phyloP scores from a whole-genome alignment of 495 filamentous ascomycete genomes.

The Xylaria palmicola region DNA sequence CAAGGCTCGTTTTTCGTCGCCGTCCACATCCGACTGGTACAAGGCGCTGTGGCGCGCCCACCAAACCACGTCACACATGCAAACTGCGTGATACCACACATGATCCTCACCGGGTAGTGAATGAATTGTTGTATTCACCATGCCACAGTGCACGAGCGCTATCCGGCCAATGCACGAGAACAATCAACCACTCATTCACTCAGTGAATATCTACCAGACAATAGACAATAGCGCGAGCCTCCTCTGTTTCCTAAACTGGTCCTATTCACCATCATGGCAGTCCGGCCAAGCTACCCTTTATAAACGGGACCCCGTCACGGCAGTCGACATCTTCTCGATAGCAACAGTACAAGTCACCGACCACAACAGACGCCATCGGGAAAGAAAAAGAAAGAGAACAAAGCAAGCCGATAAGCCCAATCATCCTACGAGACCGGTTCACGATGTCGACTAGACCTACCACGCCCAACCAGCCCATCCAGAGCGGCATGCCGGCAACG shows the following conservation, averaged over 20 bases:
- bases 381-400: no score
- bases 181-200: background rate
- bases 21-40: constrained; percentile 1
- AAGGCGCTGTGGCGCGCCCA: constrained; percentile 3
- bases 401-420: no score
- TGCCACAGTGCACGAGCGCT: background rate
- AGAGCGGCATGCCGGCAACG: no score
- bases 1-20: constrained; percentile 9
- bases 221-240: background rate
- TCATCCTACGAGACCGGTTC: no score
- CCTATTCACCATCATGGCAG: no score
- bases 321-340: background rate
- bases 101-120: background rate
- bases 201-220: background rate
- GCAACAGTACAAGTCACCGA: background rate
- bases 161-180: background rate
- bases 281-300: background rate
- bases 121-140: background rate
- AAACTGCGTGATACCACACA: background rate
- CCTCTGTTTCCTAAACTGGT: background rate
- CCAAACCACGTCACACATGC: constrained; percentile 5
- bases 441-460: background rate
- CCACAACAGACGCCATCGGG: background rate
- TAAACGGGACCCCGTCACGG: background rate
- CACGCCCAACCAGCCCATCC: no score